Conservation (phyloP, 2,329 filamentous ascomycete genomes). For the Ascochyta viciae-villosae region DNA sequence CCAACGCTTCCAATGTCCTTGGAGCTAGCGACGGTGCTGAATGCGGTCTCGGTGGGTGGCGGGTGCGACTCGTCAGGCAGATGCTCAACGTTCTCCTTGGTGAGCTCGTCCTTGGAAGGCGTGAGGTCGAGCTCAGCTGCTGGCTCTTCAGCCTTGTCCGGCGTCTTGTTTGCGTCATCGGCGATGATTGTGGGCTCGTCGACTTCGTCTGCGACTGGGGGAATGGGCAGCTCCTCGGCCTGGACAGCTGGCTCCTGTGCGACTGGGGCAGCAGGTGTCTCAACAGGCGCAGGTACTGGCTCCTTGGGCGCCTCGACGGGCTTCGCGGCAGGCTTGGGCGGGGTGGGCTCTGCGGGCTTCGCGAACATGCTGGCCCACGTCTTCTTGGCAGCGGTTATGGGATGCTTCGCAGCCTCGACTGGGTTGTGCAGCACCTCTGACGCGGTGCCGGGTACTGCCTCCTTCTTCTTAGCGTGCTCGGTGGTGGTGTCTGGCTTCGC, state of each 20-base stretch:
- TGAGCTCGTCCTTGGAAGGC: slow-evolving; percentile 82
- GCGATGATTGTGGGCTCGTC: slow-evolving; percentile 35
- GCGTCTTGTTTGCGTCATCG: slow-evolving; percentile 41
- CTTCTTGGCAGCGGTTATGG: slow-evolving; percentile 52
- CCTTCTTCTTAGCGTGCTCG: slow-evolving; percentile 23
- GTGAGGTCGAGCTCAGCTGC: slow-evolving; percentile 62
- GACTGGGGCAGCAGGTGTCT: slow-evolving; percentile 50
- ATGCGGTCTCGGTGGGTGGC: slow-evolving; percentile 79
- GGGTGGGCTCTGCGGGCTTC: slow-evolving; percentile 54
- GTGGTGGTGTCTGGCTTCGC: slow-evolving; percentile 16
- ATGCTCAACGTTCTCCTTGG: slow-evolving; percentile 90
- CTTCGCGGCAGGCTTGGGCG: slow-evolving; percentile 46
- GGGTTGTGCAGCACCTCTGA: slow-evolving; percentile 18
- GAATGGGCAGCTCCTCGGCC: slow-evolving; percentile 51
- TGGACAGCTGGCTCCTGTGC: slow-evolving; percentile 46
- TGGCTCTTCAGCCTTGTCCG: slow-evolving; percentile 53
- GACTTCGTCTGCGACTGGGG: slow-evolving; percentile 48
- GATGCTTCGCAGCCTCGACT: slow-evolving; percentile 16
- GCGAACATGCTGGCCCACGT: slow-evolving; percentile 63
- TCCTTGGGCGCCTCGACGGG: slow-evolving; percentile 49
- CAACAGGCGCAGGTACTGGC: slow-evolving; percentile 39
- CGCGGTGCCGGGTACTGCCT: slow-evolving; percentile 25
- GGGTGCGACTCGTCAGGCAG: slow-evolving; percentile 82
- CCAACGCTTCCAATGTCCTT: slow-evolving; percentile 70
- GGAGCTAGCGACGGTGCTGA: slow-evolving; percentile 87